Base-by-base conservation (phyloP, 352 stramenopile species). In the Globisporangium irregulare region DNA sequence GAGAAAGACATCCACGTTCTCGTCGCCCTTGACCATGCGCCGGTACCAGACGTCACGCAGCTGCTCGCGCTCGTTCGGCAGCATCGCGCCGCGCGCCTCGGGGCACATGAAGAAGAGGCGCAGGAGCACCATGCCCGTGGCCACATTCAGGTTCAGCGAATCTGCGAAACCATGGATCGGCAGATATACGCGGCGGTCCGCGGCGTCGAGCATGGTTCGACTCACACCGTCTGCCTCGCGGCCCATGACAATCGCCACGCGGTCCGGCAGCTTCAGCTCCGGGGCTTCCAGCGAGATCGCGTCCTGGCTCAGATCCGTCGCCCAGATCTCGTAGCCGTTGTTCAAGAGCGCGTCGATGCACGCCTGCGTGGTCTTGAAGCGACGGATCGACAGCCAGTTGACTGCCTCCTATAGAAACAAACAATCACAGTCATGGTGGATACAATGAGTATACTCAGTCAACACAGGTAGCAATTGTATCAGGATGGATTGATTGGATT, bases 231-330 rank as follows among this genome's bases (percentile, higher is more conserved):
- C 86, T 14, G 84, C 78, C 76, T 97, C 91, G 7, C 87, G 94
- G 48, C 91, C 91, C 79, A 97, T 93, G 18, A 96, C 88, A 70
- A 97, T 86, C 18, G 91, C 91, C 25, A 97, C 59, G 53, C 89
- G 90, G 9, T 89, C 70, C 2, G 91, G 91, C 24, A 97, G 73
- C 18, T 81, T 18, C 15, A 65, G 27, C 9, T 34, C 59, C 0
- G 66, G 61, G 6, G 54, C 63, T 61, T 75, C 70, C 0, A 83
- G 62, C 14, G 71, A 72, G 51, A 80, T 67, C 4, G 83, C 80
- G 46, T 81, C 73, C 66, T 93, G 84, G 34, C 76, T 82, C 46
- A 96, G 65, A 65, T 95, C 89, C 1, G 88, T 96, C 5, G 80
- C 79, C 90, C 90, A 97, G 59, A 97, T 82, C 64, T 65, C 72